phyloP scores from a whole-genome alignment of 495 filamentous ascomycete genomes.

The Tetracladium marchalianum region DNA sequence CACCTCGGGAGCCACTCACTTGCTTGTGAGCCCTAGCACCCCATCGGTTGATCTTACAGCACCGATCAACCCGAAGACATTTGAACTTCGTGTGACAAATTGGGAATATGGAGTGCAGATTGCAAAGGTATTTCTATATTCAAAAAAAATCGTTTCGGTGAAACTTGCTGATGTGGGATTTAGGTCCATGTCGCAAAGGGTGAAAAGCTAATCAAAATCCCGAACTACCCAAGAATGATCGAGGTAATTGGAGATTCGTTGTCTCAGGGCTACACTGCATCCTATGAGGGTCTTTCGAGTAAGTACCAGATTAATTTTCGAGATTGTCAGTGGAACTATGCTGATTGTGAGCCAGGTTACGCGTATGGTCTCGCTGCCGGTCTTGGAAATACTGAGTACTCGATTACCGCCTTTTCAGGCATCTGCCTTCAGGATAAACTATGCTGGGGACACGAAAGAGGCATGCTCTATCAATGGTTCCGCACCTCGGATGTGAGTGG shows the following conservation, averaged over 20 bases:
- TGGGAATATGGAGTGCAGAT: slow-evolving; percentile 60
- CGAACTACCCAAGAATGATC: slow-evolving; percentile 40
- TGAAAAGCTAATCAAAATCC: slow-evolving; percentile 40
- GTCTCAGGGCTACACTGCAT: slow-evolving; percentile 49
- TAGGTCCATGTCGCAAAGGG: slow-evolving; percentile 40
- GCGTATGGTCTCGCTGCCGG: slow-evolving; percentile 40
- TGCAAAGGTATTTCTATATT: slow-evolving; percentile 7
- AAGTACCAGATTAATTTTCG: slow-evolving; percentile 33
- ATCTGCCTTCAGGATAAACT: slow-evolving; percentile 48
- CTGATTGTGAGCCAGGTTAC: background rate
- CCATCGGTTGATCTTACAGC: slow-evolving; percentile 29
- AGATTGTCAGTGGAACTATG: slow-evolving; percentile 3
- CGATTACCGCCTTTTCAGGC: slow-evolving; percentile 51
- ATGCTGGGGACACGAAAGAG: slow-evolving; percentile 48
- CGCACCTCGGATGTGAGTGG: slow-evolving; percentile 49
- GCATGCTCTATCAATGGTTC: slow-evolving; percentile 56
- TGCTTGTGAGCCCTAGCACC: slow-evolving; percentile 40
- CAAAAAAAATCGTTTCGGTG: background rate
- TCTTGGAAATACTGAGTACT: slow-evolving; percentile 53
- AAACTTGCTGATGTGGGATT: no score
- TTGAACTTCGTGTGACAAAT: slow-evolving; percentile 51
- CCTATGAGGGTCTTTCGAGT: slow-evolving; percentile 51
- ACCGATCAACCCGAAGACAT: slow-evolving; percentile 32
- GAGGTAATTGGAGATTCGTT: slow-evolving; percentile 58
- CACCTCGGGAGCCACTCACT: slow-evolving; percentile 48